Conservation (phyloP, 495 filamentous ascomycete genomes). For the Talaromyces adpressus region DNA sequence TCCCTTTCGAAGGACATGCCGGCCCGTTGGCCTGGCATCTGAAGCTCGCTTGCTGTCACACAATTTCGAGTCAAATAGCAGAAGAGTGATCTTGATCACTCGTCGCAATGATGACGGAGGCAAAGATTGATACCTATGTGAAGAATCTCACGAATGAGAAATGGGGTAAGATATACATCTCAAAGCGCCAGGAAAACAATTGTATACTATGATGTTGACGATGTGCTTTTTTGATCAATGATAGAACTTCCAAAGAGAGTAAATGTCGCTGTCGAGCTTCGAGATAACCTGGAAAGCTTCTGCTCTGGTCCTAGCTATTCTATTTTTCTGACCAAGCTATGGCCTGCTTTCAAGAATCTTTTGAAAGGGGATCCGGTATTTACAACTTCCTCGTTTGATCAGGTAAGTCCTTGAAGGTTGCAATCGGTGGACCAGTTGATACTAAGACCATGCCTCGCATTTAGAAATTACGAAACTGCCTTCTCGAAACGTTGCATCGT, state of each 20-base stretch:
- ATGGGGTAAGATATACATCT: conserved; percentile 38
- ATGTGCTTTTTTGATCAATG: conserved; percentile 10
- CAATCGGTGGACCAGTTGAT: conserved; percentile 11
- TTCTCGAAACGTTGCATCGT: conserved; percentile 91
- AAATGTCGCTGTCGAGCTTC: conserved; percentile 69
- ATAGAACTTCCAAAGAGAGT: conserved; percentile 70
- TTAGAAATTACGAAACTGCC: conserved; percentile 82
- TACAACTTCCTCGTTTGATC: conserved; percentile 77
- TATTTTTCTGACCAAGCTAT: conserved; percentile 72
- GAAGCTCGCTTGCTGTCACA: not conserved
- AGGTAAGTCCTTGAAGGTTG: conserved; percentile 39
- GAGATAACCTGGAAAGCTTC: conserved; percentile 76
- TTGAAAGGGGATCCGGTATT: conserved; percentile 86
- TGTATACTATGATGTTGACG: not conserved
- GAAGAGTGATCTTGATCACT: not conserved
- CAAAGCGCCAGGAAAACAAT: not conserved
- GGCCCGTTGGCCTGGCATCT: conserved; percentile 38
- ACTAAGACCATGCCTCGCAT: conserved; percentile 12
- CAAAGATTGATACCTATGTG: conserved; percentile 53
- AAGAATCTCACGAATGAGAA: conserved; percentile 52
- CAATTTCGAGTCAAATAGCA: not conserved
- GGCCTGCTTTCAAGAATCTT: conserved; percentile 84
- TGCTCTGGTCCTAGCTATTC: conserved; percentile 60
- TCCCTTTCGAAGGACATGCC: conserved; percentile 23
- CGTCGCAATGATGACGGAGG: conserved; percentile 32